These are phyloP conservation scores for Haplosporangium gracile DNA, from an alignment of 192 early-diverging fungal genomes.

Conservation along the genomic window DNA sequence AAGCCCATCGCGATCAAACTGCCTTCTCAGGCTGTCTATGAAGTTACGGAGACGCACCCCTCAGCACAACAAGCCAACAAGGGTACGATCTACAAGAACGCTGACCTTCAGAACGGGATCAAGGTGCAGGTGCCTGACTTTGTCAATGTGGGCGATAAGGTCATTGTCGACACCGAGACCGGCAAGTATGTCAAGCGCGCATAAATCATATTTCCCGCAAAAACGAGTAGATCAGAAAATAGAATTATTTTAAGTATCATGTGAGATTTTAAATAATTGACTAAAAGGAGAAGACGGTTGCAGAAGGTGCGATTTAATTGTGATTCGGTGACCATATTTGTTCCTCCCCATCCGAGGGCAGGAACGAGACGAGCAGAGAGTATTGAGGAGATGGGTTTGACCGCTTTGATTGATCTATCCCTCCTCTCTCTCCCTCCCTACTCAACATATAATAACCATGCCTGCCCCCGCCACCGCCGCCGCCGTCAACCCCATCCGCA, in stretches of 20 bases:
- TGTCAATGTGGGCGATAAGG: constrained; percentile 80
- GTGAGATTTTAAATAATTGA: no score
- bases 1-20: constrained; percentile 72
- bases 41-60: constrained; percentile 64
- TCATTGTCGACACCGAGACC: constrained; percentile 78
- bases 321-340: background rate
- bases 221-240: no score
- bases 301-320: background rate
- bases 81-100: constrained; percentile 77
- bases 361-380: background rate
- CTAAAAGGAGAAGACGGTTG: background rate
- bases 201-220: constrained; percentile 2
- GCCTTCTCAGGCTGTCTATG: constrained; percentile 70
- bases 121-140: constrained; percentile 85
- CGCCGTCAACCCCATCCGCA: constrained; percentile 49
- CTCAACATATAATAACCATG: constrained; percentile 35
- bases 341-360: background rate
- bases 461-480: constrained; percentile 37
- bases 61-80: constrained; percentile 71
- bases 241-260: no score
- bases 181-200: constrained; percentile 75
- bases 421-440: constrained; percentile 19
- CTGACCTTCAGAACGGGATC: constrained; percentile 73
- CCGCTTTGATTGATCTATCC: constrained; percentile 1
- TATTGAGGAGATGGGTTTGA: background rate